phyloP scores from a whole-genome alignment of 1,284 basidiomycete species.

The Wallemia mellicola region DNA sequence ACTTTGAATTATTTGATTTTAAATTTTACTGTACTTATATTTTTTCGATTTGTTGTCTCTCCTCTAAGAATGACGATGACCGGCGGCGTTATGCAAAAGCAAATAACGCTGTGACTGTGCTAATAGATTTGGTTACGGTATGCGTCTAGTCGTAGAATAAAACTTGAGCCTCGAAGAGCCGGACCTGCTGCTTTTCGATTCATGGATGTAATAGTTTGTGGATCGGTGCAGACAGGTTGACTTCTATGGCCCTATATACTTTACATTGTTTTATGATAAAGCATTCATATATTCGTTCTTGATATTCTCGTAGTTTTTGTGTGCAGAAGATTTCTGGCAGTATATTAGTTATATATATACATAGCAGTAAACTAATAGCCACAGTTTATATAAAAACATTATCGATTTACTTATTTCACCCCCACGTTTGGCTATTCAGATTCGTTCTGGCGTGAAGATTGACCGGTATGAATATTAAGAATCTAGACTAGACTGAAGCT shows the following conservation, averaged over 20 bases:
- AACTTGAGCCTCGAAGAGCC: neutral
- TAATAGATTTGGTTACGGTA: neutral
- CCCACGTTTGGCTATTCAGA: too few relatives aligned
- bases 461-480: too few relatives aligned
- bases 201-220: neutral
- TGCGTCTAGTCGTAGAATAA: neutral
- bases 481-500: neutral
- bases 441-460: too few relatives aligned
- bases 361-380: too few relatives aligned
- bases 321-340: neutral
- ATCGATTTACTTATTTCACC: too few relatives aligned
- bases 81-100: neutral
- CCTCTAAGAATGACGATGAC: neutral
- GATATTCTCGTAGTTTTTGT: neutral
- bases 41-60: neutral
- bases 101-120: neutral
- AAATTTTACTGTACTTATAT: neutral
- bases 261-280: neutral
- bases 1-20: neutral
- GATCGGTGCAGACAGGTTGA: neutral
- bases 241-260: neutral
- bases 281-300: neutral
- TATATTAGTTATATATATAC: too few relatives aligned
- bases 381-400: too few relatives aligned
- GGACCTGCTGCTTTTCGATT: neutral